These are phyloP conservation scores for Leptodontidium sp. DNA, from an alignment of 2,329 filamentous ascomycete species.

Conservation along the genomic window DNA sequence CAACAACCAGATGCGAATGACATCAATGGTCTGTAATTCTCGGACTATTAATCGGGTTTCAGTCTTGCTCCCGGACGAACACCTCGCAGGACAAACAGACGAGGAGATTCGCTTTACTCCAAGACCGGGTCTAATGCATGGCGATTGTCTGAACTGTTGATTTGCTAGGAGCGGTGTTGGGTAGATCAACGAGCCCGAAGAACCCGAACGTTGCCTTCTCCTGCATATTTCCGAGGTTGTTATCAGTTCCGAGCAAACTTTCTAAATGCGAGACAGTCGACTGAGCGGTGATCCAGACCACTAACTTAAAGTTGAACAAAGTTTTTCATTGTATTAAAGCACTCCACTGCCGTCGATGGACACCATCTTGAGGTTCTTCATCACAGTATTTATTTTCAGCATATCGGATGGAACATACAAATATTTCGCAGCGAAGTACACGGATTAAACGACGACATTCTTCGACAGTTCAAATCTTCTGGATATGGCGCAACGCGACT, in stretches of 20 bases:
- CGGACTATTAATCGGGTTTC: neutral
- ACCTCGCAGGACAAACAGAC: neutral
- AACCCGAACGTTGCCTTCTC: neutral
- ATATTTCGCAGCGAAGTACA: neutral
- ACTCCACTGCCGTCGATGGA: neutral
- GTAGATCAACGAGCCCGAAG: neutral
- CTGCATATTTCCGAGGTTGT: neutral
- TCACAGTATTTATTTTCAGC: neutral
- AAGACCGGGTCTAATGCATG: neutral
- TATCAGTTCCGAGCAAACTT: constrained; percentile 3
- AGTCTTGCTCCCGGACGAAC: constrained; percentile 10
- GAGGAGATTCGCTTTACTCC: neutral
- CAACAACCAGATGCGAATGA: neutral
- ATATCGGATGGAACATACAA: neutral
- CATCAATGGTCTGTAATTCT: neutral
- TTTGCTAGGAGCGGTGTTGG: neutral
- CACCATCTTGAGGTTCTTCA: neutral
- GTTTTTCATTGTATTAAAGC: constrained; percentile 2
- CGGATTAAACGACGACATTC: too few species aligned
- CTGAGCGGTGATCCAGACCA: neutral
- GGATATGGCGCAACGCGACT: neutral
- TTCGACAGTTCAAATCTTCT: neutral
- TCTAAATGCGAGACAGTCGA: neutral
- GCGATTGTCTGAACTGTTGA: constrained; percentile 2
- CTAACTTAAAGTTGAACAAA: neutral